phyloP scores from a whole-genome alignment of 345 rosid species.

The Cardiospermum halicacabum region DNA sequence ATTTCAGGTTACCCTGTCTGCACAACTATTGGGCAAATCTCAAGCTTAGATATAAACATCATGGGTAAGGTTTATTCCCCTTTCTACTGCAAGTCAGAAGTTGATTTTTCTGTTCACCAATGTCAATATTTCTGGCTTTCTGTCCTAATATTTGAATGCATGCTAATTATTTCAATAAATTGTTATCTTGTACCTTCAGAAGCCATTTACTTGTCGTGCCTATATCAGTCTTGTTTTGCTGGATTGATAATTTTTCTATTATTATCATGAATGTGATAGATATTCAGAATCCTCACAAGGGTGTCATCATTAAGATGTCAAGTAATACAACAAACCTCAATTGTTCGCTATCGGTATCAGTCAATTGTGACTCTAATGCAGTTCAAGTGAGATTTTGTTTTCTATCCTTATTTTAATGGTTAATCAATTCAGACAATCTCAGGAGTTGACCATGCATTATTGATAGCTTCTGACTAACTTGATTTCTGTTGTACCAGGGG shows the following conservation, averaged over 20 bases:
- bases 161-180: neutral
- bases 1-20: constrained; percentile 87
- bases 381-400: constrained; percentile 50
- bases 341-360: constrained; percentile 82
- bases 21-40: constrained; percentile 54
- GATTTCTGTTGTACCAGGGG: constrained; percentile 49
- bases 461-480: constrained; percentile 7
- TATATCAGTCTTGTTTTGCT: constrained; percentile 14
- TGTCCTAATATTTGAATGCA: neutral
- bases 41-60: constrained; percentile 42
- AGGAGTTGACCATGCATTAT: constrained; percentile 17
- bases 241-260: constrained; percentile 21
- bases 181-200: constrained; percentile 1
- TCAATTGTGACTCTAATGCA: constrained; percentile 64
- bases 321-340: constrained; percentile 26
- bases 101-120: neutral
- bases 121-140: neutral
- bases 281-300: constrained; percentile 63
- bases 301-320: constrained; percentile 75
- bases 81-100: neutral
- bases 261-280: constrained; percentile 37
- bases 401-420: constrained; percentile 13
- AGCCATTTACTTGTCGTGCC: neutral
- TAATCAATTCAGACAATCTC: constrained; percentile 8
- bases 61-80: constrained; percentile 43